Conservation (phyloP, 176 grass and related monocot species). For the Aegilops tauschii region DNA sequence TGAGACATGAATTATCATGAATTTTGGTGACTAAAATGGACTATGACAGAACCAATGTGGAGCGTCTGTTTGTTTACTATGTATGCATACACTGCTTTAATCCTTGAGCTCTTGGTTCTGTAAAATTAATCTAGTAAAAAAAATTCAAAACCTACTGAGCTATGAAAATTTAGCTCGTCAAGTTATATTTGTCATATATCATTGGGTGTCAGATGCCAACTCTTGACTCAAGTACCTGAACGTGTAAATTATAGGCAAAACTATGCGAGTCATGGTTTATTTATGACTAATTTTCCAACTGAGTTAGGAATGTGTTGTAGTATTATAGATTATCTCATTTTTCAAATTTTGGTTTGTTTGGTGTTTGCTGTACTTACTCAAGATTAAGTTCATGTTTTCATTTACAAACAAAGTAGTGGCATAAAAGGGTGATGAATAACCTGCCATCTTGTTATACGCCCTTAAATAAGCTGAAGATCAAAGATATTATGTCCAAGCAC, state of each 20-base stretch:
- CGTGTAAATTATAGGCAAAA: slow-evolving; percentile 5
- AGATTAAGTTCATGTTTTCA: background rate
- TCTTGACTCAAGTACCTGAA: background rate
- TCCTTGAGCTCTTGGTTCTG: background rate
- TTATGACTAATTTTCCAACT: background rate
- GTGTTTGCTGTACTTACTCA: slow-evolving; percentile 9
- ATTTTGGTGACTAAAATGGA: background rate
- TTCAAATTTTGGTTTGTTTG: background rate
- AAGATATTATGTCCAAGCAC: background rate
- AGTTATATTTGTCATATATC: background rate
- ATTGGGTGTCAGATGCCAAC: background rate
- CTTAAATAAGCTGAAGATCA: background rate
- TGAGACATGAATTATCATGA: background rate
- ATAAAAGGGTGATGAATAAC: background rate
- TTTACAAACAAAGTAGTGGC: background rate
- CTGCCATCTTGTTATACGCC: background rate
- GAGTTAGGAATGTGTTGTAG: background rate
- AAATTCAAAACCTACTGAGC: background rate
- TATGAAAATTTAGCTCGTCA: background rate
- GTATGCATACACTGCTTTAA: background rate
- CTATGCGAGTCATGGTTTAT: slow-evolving; percentile 10
- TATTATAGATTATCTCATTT: background rate
- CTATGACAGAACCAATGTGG: background rate
- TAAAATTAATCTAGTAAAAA: background rate
- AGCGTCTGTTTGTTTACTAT: background rate